These are phyloP conservation scores for Cronartium quercuum DNA, from an alignment of 1,284 basidiomycete genomes.

Conservation along the genomic window DNA sequence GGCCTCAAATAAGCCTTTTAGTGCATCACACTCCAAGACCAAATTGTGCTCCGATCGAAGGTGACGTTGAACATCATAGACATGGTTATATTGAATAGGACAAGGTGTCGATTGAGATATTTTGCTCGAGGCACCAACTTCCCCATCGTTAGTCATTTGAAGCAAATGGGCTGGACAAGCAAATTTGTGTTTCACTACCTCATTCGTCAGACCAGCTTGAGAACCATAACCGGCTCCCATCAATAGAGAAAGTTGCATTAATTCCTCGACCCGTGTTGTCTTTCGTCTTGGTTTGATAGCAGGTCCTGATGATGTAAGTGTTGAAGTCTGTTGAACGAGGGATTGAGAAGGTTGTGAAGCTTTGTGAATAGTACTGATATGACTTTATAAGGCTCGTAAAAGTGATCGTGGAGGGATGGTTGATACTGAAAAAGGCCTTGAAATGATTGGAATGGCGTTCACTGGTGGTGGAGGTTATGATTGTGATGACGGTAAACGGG, in stretches of 20 bases:
- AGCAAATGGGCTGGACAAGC: background rate
- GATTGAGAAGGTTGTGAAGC: background rate
- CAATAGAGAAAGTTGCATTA: slow-evolving; percentile 15
- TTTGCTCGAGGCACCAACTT: background rate
- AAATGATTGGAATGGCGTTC: background rate
- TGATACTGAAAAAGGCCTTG: background rate
- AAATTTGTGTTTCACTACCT: background rate
- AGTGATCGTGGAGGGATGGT: background rate
- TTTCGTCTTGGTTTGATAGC: background rate
- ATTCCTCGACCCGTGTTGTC: slow-evolving; percentile 4
- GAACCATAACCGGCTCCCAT: slow-evolving; percentile 11
- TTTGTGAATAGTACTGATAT: slow-evolving; percentile 8
- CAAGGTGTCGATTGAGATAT: too few species aligned
- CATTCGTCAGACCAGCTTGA: background rate
- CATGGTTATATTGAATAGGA: slow-evolving; percentile 5
- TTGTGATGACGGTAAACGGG: background rate
- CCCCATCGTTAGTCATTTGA: background rate
- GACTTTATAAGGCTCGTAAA: slow-evolving; percentile 10
- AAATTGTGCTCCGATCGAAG: slow-evolving; percentile 11
- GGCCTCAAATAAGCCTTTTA: slow-evolving; percentile 20
- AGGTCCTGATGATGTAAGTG: too few species aligned
- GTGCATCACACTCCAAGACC: background rate
- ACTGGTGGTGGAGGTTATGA: background rate
- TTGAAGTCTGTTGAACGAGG: background rate
- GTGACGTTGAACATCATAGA: slow-evolving; percentile 31